Evolutionary conservation across 23 red algal genomes (phyloP).

Genomic region (Gracilaria caudata): DNA sequence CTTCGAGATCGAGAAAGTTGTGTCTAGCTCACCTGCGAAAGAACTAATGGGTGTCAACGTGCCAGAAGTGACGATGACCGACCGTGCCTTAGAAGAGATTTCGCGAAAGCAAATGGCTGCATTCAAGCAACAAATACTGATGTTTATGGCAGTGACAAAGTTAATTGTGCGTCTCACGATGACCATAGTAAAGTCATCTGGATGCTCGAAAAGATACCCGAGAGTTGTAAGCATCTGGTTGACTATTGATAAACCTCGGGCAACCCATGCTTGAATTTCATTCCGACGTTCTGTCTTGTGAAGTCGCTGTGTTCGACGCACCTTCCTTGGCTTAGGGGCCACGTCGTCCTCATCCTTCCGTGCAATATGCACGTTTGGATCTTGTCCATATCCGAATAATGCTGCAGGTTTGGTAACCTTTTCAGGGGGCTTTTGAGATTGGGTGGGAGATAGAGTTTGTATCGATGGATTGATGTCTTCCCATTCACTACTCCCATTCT

Average conservation of each 20-base stretch:
- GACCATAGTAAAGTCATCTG: conserved; percentile 60
- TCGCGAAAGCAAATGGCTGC: conserved; percentile 80
- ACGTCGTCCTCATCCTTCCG: neutral
- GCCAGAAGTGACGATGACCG: conserved; percentile 81
- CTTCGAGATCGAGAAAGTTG: conserved; percentile 55
- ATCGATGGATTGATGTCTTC: neutral
- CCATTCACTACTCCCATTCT: neutral
- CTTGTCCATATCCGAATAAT: conserved; percentile 34
- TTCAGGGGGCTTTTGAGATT: neutral
- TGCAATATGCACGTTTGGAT: neutral
- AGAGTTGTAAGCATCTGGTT: conserved; percentile 43
- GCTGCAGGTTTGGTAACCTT: neutral
- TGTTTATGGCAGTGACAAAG: conserved; percentile 35
- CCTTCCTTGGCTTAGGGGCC: neutral
- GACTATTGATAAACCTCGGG: conserved; percentile 23
- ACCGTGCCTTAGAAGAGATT: conserved; percentile 67
- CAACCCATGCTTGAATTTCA: conserved; percentile 22
- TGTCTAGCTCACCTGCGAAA: conserved; percentile 77
- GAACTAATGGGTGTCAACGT: conserved; percentile 87
- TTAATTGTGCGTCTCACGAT: conserved; percentile 38
- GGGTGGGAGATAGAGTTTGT: conserved; percentile 2
- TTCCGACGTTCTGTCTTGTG: neutral
- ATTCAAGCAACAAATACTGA: conserved; percentile 83
- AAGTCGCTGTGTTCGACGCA: neutral
- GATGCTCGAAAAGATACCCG: conserved; percentile 27